Conservation (phyloP, 2,329 filamentous ascomycete species). For the Aspergillus pseudoglaucus region DNA sequence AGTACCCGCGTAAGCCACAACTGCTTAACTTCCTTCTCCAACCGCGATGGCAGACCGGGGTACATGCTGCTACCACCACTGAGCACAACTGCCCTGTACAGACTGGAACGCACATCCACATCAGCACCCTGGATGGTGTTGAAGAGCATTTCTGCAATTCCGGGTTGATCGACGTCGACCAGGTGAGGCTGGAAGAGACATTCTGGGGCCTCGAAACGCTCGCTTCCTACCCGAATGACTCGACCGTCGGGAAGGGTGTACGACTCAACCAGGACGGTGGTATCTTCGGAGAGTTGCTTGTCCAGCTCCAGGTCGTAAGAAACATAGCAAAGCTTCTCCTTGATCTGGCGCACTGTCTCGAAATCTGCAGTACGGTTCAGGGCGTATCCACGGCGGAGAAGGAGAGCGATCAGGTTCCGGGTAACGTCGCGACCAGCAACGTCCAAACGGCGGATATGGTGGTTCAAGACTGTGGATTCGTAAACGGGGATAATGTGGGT, state of each 20-base stretch:
- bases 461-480: constrained; percentile 95
- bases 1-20: constrained; percentile 92
- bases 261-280: constrained; percentile 91
- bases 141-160: constrained; percentile 95
- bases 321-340: constrained; percentile 99
- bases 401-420: constrained; percentile 92
- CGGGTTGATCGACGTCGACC: constrained; percentile 94
- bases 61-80: constrained; percentile 99
- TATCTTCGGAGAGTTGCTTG: constrained; percentile 93
- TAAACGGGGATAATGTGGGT: constrained; percentile 98
- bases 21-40: constrained; percentile 99
- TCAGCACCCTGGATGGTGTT: constrained; percentile 97
- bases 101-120: constrained; percentile 84
- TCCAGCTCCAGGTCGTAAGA: constrained; percentile 96
- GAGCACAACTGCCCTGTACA: constrained; percentile 96
- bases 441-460: constrained; percentile 87
- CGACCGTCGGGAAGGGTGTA: constrained; percentile 96
- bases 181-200: constrained; percentile 98
- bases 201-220: constrained; percentile 95
- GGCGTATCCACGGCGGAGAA: constrained; percentile 88
- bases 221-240: constrained; percentile 90
- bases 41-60: constrained; percentile 81
- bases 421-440: constrained; percentile 96
- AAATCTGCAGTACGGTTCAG: constrained; percentile 98
- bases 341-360: constrained; percentile 97